A percentile compares a stretch with the other conserved stretches of the same genome.
Conservation (phyloP, 2,329 filamentous ascomycete species). For the Aspergillus chevalieri region DNA sequence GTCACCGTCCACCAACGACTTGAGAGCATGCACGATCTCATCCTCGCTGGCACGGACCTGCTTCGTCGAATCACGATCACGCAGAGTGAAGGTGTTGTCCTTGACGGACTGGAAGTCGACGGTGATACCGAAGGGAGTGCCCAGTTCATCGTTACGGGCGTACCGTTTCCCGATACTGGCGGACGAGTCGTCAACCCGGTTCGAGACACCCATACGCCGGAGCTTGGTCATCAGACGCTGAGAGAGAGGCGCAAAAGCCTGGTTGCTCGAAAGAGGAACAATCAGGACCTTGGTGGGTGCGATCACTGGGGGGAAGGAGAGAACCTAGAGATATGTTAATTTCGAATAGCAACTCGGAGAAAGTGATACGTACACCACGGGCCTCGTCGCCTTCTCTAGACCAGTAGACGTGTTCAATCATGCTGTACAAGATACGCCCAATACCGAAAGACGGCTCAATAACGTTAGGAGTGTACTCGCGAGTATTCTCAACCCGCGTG, state of each 20-base stretch:
- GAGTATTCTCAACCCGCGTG: conserved; percentile 72
- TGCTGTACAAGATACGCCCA: conserved; percentile 82
- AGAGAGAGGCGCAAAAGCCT: conserved; percentile 72
- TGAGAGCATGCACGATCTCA: conserved; percentile 70
- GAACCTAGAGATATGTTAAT: conserved; percentile 43
- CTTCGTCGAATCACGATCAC: conserved; percentile 83
- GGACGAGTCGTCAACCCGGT: conserved; percentile 80
- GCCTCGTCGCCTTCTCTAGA: conserved; percentile 76
- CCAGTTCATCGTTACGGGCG: conserved; percentile 89
- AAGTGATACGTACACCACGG: conserved; percentile 63
- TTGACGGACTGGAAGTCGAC: conserved; percentile 93
- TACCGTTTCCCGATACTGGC: conserved; percentile 94
- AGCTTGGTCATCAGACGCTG: conserved; percentile 68
- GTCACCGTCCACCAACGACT: conserved; percentile 55
- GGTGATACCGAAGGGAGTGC: conserved; percentile 88
- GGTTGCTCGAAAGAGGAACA: conserved; percentile 76
- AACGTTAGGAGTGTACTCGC: conserved; percentile 91
- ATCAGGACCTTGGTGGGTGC: conserved; percentile 95
- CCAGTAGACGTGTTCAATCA: conserved; percentile 97
- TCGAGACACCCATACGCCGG: conserved; percentile 70
- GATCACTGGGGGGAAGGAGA: conserved; percentile 68
- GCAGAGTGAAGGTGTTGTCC: conserved; percentile 77
- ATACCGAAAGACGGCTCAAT: conserved; percentile 98
- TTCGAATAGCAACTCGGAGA: background rate
- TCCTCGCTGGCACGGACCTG: conserved; percentile 82